Evolutionary conservation across 148 eudicot genomes (phyloP).

Genomic region (Fagopyrum esculentum): DNA sequence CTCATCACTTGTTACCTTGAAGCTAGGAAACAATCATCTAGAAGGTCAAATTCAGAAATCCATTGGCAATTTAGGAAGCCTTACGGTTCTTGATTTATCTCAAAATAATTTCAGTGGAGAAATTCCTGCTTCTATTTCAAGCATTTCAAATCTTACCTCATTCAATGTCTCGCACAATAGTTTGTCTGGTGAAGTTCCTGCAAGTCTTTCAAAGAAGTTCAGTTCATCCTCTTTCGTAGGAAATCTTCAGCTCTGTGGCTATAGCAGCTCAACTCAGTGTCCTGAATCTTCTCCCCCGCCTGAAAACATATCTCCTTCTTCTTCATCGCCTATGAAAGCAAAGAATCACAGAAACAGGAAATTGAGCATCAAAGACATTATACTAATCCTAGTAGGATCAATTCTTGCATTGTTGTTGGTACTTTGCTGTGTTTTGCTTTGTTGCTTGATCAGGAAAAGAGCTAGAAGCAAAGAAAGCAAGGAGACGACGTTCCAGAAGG

Average conservation of each 20-base stretch:
- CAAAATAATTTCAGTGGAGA: conserved; percentile 41
- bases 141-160: conserved; percentile 35
- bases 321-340: conserved; percentile 9
- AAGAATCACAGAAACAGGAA: conserved; percentile 17
- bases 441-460: conserved; percentile 61
- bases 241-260: conserved; percentile 62
- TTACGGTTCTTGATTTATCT: conserved; percentile 41
- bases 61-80: conserved; percentile 27
- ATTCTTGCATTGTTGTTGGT: conserved; percentile 45
- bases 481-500: conserved; percentile 16
- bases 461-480: conserved; percentile 22
- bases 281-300: conserved; percentile 38
- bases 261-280: conserved; percentile 46
- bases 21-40: neutral
- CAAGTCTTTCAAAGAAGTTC: conserved; percentile 32
- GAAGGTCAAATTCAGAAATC: conserved; percentile 17
- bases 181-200: conserved; percentile 50
- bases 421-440: conserved; percentile 51
- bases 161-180: conserved; percentile 61
- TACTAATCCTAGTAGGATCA: conserved; percentile 55
- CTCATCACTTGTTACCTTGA: conserved; percentile 18
- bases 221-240: conserved; percentile 46
- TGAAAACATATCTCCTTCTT: conserved; percentile 25
- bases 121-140: conserved; percentile 40
- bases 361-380: conserved; percentile 50